These are phyloP conservation scores for Parathielavia appendiculata DNA, from an alignment of 495 filamentous ascomycete species.

Conservation along the genomic window DNA sequence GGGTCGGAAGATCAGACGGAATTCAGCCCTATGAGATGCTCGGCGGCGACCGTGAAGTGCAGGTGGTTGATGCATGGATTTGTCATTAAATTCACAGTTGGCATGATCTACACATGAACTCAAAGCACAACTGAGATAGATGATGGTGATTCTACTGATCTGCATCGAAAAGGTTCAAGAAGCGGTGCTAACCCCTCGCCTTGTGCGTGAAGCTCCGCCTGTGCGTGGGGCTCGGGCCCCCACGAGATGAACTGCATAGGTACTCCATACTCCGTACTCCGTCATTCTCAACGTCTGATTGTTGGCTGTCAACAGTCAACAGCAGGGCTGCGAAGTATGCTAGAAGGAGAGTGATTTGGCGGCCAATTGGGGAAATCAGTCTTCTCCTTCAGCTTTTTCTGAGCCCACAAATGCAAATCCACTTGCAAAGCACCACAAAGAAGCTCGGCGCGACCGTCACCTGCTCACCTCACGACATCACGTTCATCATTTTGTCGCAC, in stretches of 20 bases:
- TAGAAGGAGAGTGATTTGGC: neutral
- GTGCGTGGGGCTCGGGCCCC: no score
- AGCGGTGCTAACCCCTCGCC: no score
- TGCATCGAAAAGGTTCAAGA: no score
- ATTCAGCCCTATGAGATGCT: constrained; percentile 20
- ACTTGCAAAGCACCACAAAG: neutral
- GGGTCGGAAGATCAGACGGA: constrained; percentile 5
- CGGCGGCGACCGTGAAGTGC: neutral
- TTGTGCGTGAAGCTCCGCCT: no score
- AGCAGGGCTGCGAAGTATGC: neutral
- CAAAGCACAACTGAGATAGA: no score
- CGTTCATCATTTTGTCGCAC: neutral
- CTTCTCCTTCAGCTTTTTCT: neutral
- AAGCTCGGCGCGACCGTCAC: neutral
- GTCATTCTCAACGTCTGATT: neutral
- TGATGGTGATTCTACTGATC: no score
- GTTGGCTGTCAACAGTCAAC: neutral
- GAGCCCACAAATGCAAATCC: neutral
- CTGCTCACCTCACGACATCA: neutral
- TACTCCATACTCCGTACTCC: no score
- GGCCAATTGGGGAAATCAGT: neutral
- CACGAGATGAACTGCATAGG: no score
- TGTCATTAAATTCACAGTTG: no score
- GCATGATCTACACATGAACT: neutral
- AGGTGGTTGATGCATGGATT: neutral